Evolutionary conservation across 345 rosid species (phyloP), one percentile per base, ranked within the genome.

Genomic region (Microthlaspi erraticum): DNA sequence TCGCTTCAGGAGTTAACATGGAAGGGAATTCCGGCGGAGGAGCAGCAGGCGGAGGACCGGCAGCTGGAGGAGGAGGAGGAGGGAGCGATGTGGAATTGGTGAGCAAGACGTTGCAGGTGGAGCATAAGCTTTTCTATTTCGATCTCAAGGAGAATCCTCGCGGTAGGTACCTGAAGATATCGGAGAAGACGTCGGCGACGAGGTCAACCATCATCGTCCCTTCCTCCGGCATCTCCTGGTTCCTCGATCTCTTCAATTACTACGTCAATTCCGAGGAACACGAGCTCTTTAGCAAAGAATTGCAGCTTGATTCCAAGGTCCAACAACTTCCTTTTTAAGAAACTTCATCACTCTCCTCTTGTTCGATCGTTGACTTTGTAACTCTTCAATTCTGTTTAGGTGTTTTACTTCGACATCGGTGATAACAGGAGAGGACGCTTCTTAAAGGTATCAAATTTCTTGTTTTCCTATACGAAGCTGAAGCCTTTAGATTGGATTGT

Each of bases 121-220:
- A 87, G 77, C 98, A 93, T 77, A 90, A 93, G 81, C 92, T 91
- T n/a, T 93, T 93, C 82, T 91, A 91, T 79, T 93, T 91, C 67
- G 98, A 93, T 85, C 90, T 91, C 45, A 91, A 91, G 70, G 97
- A 91, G 88, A 91, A 93, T 55, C 97, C 97, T 23, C 88, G 98
- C 13, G 99, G 99, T 5, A 81, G 99, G 19, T 94, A 94, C 80
- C 81, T 94, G 26, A 94, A 94, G 82, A 89, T 94, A 68, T 94
- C 97, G 7, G 97, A 94, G 89, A 94, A 94, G 78, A 94, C 99
- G 13, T 89, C 97, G n/a, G 93, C 99, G 43, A 94, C 97, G 23
- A 81, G 99, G 84, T 91, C 99, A 80, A 94, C 99, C 67, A 91
- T 94, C 86, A 94, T 94, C 46, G 96, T 94, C 38, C 99, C 99